Conservation (phyloP, 225 moss, liverwort and hornwort species). For the Marchantia polymorpha region DNA sequence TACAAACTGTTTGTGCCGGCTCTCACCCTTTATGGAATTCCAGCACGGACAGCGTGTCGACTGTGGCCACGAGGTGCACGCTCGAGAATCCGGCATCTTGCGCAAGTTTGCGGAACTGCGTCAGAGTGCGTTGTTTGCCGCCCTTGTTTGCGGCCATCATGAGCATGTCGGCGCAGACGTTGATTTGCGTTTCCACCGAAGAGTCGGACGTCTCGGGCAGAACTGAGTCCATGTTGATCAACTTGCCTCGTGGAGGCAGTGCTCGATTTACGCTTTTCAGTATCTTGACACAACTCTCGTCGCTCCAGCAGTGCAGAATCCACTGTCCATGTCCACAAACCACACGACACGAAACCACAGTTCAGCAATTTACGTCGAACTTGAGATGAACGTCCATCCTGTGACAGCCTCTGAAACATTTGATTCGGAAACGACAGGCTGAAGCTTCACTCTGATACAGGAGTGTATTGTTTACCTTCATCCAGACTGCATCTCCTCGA, state of each 20-base stretch:
- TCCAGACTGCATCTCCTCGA: too few relatives aligned
- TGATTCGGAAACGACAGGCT: too few relatives aligned
- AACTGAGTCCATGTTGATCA: conserved; percentile 16
- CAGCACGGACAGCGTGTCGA: neutral
- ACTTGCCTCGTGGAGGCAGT: conserved; percentile 15
- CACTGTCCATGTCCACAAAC: conserved; percentile 5
- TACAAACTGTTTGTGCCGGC: too few relatives aligned
- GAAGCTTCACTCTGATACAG: too few relatives aligned
- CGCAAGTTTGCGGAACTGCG: conserved; percentile 14
- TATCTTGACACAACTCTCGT: conserved; percentile 19
- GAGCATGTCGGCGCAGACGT: conserved; percentile 3
- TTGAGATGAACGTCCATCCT: too few relatives aligned
- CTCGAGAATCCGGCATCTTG: conserved; percentile 10
- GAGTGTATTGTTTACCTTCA: too few relatives aligned
- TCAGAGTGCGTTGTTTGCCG: conserved; percentile 11
- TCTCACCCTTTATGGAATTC: neutral
- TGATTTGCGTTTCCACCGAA: neutral
- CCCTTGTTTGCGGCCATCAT: neutral
- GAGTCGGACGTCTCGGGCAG: neutral
- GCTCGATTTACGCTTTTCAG: conserved; percentile 13
- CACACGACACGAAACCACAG: too few relatives aligned
- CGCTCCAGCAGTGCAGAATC: conserved; percentile 28
- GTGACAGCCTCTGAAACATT: too few relatives aligned
- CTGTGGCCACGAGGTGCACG: neutral
- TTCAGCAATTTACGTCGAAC: too few relatives aligned